Evolutionary conservation across 768 basidiomycete genomes (phyloP), one percentile per base, ranked within the genome.

Genomic region (Pleurotus ostreatus): DNA sequence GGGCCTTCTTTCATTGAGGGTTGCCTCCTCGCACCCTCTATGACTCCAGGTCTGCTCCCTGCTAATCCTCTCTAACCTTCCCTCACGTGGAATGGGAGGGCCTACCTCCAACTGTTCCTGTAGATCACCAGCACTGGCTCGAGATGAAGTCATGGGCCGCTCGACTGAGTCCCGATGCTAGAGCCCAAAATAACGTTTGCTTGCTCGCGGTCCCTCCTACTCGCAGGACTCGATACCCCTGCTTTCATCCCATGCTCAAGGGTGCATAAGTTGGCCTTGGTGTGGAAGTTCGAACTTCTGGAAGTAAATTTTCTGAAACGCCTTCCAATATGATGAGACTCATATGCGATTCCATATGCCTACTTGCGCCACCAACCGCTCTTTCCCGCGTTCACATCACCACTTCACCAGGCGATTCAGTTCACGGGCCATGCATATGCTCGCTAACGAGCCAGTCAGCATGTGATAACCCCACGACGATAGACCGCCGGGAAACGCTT

Each of bases 281-380:
- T 30, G 34, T 38, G 41, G 37, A 53, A 40, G 23, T 41, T 41
- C 38, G 51, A 39, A 38, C 37, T 53, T 53, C 51, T 53, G 51
- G 51, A 53, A 53, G 51, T 53, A 53, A 53, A 53, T 9, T 53
- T 53, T 53, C 51, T 53, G 51, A 53, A 53, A 53, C 51, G 23
- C 20, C 39, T 41, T 49, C 48, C 7, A 49, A 34, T 49, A 49
- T 23, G 51, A 53, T 39, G 23, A 53, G 30, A 37, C 23, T 20
- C 51, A 53, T 30, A 52, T 38, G 20, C 11, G 16, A 39, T n/a
- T 41, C 51, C 51, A 53, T 41, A 53, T 53, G 51, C 51, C 16
- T 40, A n/a, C 4, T 37, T 53, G 20, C 51, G 51, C 51, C 51
- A 53, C 51, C 51, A 53, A 44, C 41, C 51, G 51, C 51, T 53